Percentiles rank a stretch among this genome's conserved stretches.
These are phyloP conservation scores for Exophiala xenobiotica DNA, from an alignment of 2,329 filamentous ascomycete genomes.

Conservation along the genomic window DNA sequence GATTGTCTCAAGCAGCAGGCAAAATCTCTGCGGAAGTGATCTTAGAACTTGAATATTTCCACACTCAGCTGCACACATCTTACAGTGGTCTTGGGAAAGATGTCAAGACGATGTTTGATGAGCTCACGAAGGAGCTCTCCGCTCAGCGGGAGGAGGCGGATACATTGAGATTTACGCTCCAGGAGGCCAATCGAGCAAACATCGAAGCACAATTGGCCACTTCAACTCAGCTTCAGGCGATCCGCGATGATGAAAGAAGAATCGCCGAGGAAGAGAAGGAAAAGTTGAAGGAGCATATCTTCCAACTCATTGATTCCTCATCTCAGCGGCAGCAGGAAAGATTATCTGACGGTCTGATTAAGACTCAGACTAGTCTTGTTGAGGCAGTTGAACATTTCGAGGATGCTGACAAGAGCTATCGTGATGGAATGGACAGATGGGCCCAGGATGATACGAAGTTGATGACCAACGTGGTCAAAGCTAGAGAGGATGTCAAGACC, in stretches of 20 bases:
- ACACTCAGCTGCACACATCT: slow-evolving; percentile 75
- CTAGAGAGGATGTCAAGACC: slow-evolving; percentile 73
- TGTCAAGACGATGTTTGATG: slow-evolving; percentile 82
- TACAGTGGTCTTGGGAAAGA: slow-evolving; percentile 82
- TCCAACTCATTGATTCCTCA: slow-evolving; percentile 71
- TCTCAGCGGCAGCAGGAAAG: slow-evolving; percentile 72
- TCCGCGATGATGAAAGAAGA: slow-evolving; percentile 72
- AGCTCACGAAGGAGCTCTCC: slow-evolving; percentile 70
- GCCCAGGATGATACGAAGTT: slow-evolving; percentile 66
- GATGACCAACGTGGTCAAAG: slow-evolving; percentile 68
- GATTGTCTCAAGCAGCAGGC: slow-evolving; percentile 79
- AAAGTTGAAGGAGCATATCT: slow-evolving; percentile 72
- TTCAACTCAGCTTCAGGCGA: slow-evolving; percentile 65
- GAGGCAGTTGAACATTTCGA: slow-evolving; percentile 66
- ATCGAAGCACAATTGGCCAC: slow-evolving; percentile 67
- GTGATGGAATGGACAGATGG: slow-evolving; percentile 73
- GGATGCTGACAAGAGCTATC: slow-evolving; percentile 64
- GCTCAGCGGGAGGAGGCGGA: slow-evolving; percentile 76
- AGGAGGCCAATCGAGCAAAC: slow-evolving; percentile 66
- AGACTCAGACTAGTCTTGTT: slow-evolving; percentile 64
- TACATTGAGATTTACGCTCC: slow-evolving; percentile 68
- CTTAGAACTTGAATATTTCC: slow-evolving; percentile 79
- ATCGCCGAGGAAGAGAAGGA: slow-evolving; percentile 72
- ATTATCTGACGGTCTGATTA: slow-evolving; percentile 61
- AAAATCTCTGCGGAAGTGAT: slow-evolving; percentile 88